These are phyloP conservation scores for Boletus barrowsii DNA, from an alignment of 768 basidiomycete genomes.

Conservation along the genomic window DNA sequence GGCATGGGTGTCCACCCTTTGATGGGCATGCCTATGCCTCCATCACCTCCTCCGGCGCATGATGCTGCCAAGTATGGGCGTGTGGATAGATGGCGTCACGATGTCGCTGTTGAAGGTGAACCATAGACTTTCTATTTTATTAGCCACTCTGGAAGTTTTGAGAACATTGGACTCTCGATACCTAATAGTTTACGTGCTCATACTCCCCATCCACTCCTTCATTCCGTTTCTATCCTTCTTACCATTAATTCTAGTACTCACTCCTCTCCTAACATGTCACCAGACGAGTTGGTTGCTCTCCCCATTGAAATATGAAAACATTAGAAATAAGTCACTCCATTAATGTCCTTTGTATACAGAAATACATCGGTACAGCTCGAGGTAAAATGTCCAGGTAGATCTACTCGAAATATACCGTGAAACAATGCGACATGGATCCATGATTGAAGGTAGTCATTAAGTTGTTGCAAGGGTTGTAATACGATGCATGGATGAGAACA, in stretches of 20 bases:
- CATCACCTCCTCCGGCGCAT: constrained; percentile 60
- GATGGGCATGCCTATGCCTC: constrained; percentile 37
- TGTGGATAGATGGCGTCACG: constrained; percentile 79
- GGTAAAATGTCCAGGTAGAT: constrained; percentile 33
- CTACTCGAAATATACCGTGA: constrained; percentile 35
- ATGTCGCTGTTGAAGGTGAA: constrained; percentile 72
- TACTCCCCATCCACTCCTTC: neutral
- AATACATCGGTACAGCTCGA: constrained; percentile 35
- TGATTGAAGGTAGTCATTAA: constrained; percentile 27
- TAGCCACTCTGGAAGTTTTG: constrained; percentile 6
- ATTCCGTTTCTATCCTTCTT: neutral
- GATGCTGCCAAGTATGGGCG: constrained; percentile 66
- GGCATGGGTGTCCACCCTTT: constrained; percentile 47
- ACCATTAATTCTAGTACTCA: constrained; percentile 1
- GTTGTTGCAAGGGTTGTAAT: constrained; percentile 26
- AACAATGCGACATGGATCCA: constrained; percentile 33
- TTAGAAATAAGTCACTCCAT: constrained; percentile 37
- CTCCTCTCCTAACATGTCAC: neutral
- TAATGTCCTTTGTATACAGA: constrained; percentile 34
- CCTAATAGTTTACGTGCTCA: constrained; percentile 2
- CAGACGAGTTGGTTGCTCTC: neutral
- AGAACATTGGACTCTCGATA: constrained; percentile 6
- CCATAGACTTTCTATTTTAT: constrained; percentile 19
- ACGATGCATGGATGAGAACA: constrained; percentile 16
- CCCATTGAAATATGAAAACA: neutral